These are phyloP conservation scores for Cystobasidium tubakii DNA, from an alignment of 768 basidiomycete genomes.

Conservation along the genomic window DNA sequence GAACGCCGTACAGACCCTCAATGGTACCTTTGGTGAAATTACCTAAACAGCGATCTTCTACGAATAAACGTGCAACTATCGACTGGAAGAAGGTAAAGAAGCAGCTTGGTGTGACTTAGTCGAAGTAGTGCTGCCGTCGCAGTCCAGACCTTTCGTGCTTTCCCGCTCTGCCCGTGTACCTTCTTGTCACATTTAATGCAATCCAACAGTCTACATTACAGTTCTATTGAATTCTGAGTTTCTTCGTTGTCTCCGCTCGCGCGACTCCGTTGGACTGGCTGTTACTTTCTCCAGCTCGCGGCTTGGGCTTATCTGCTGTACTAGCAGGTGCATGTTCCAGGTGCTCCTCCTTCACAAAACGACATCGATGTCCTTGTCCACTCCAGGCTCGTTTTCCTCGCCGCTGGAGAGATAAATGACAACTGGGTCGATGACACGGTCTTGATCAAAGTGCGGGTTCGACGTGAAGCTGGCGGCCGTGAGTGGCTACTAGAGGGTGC, in stretches of 20 bases:
- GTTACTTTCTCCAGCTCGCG: too few species aligned
- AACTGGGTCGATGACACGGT: not conserved
- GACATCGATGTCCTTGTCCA: not conserved
- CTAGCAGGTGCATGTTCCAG: not conserved
- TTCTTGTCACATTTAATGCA: not conserved
- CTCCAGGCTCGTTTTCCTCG: not conserved
- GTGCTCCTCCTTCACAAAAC: not conserved
- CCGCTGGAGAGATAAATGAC: not conserved
- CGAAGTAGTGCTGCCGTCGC: too few species aligned
- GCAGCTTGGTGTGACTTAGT: not conserved
- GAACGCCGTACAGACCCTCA: not conserved
- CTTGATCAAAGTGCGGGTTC: not conserved
- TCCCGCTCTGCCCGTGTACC: too few species aligned
- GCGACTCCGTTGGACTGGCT: too few species aligned
- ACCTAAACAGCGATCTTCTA: not conserved
- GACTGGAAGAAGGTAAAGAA: not conserved
- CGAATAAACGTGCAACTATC: not conserved
- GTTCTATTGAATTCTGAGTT: not conserved
- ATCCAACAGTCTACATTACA: not conserved
- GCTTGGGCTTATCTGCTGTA: not conserved
- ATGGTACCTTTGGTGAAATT: constrained; percentile 22
- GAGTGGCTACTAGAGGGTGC: not conserved
- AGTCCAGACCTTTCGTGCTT: too few species aligned
- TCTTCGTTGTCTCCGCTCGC: too few species aligned
- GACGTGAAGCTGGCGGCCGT: not conserved